Evolutionary conservation across 1,284 basidiomycete species (phyloP), one percentile per base, ranked within the genome.

Genomic region (Xerocomus cyaneibrunnescens): DNA sequence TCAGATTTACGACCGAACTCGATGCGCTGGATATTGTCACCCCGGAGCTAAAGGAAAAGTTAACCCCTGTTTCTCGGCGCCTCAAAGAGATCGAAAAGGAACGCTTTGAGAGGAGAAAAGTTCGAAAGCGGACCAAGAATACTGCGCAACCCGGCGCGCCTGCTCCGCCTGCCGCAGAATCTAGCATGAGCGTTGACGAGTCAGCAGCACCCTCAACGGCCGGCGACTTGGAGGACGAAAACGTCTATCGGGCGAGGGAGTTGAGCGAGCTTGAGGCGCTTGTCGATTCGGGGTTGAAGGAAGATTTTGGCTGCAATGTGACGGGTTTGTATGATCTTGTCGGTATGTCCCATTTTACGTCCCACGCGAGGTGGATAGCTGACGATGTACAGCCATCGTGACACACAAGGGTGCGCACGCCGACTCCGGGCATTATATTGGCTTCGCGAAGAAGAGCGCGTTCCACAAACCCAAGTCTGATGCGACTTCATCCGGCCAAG

Each of bases 351-450:
- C 32, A 9, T 44, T 32, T 23, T 25, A 3, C 21, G 17, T 50
- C 16, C 38, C 41, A 17, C 1, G 17, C n/a, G 17, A 32, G 34
- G 14, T 32, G 32, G 9, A 23, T 16, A 2, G 28, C 41, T 58
- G 23, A 57, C 35, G 38, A 32, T 17, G 22, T 23, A 37, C 62
- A 92, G 92, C 87, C 2, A 91, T 99, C 64, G 87, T 99, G 14
- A 97, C 94, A 23, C 96, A 98, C 79, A 99, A 99, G 69, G 97
- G 97, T 16, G 85, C 94, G 0, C 89, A 89, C 0, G 94, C 96
- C 0, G 94, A 98, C 66, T 85, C 91, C 0, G 95, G 94, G 1
- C 94, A 97, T 71, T 97, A 96, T 68, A 94, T 96, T 34, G 90
- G 85, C 1, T 97, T 90, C 75, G 91, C 87, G 42, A 90, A 88